Percentiles rank a stretch among this genome's conserved stretches.
These are phyloP conservation scores for Hyphodiscus sp. DNA, from an alignment of 2,329 filamentous ascomycete species.

Conservation along the genomic window DNA sequence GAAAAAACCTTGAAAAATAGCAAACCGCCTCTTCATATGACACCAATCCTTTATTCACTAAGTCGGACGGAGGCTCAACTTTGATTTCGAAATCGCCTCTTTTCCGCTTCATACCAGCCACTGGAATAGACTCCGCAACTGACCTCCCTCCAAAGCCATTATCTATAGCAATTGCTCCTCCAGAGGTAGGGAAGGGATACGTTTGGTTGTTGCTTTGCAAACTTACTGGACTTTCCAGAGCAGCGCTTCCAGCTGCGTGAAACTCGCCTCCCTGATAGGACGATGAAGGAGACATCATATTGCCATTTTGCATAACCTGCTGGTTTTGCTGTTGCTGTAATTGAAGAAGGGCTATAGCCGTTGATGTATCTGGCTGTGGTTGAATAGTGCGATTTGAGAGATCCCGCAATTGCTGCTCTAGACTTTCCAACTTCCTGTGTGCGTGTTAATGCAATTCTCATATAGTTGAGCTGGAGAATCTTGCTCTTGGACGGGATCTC, in stretches of 20 bases:
- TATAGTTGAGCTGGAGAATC: not conserved
- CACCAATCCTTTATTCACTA: conserved; percentile 13
- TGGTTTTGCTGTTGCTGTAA: conserved; percentile 4
- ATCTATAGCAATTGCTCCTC: too few species aligned
- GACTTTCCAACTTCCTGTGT: conserved; percentile 10
- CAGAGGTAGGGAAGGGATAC: too few species aligned
- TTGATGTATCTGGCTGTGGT: conserved; percentile 3
- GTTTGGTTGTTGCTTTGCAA: too few species aligned
- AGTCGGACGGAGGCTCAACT: conserved; percentile 4
- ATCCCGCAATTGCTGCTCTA: conserved; percentile 8
- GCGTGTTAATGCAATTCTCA: not conserved
- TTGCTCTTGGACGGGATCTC: conserved; percentile 12
- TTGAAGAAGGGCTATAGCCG: conserved; percentile 1
- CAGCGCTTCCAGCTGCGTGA: not conserved
- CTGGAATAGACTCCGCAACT: too few species aligned
- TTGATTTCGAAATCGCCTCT: conserved; percentile 12
- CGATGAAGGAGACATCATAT: not conserved
- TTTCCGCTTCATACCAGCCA: conserved; percentile 6
- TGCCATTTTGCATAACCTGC: not conserved
- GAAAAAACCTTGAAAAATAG: conserved; percentile 18
- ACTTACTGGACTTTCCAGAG: too few species aligned
- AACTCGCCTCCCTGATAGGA: not conserved
- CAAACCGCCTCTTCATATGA: conserved; percentile 11
- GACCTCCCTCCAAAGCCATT: too few species aligned
- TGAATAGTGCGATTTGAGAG: conserved; percentile 1